Base-by-base conservation (phyloP, 495 filamentous ascomycete species). In the Filosporella fistucella region DNA sequence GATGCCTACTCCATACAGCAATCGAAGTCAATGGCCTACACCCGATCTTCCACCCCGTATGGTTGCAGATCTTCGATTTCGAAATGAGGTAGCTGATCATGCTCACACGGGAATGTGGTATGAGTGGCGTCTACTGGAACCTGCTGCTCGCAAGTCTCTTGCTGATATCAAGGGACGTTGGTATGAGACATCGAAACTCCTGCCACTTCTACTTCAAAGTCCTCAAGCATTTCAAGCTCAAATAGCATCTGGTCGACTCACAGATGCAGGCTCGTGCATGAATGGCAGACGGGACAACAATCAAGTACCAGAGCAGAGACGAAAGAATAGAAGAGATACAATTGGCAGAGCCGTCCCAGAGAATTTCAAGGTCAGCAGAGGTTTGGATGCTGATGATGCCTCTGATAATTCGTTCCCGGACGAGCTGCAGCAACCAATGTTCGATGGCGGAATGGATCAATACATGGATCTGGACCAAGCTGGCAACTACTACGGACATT, bases 81-180 rank as follows among this genome's bases (percentile, higher is more conserved):
- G 74, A 22, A 80, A 78, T 46, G 55, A 58, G 20, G 54, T 61
- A 32, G 69, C 70, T n/a, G 58, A 66, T 39, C 56, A 61, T 1
- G 57, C 60, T 8, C 60, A 63, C 24, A 55, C 60, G 25, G 50
- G 49, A 0, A 49, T 63, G 7, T 68, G 55, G 29, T 74, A 66
- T 57, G 55, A 58, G 9, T 78, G 73, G 74, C 66, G 68, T 37
- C 54, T 77, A 20, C 45, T 64, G 1, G 52, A 65, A 22, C 39
- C 60, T 7, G 50, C 54, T 25, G 42, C 55, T 18, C 63, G 52
- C 18, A 54, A 70, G 49, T 59, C 57, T 4, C 54, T 82, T 2
- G 56, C 61, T n/a, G 74, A 81, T 25, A 60, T 84, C 54, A 81
- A 80, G 54, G 79, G 80, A 5, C 67, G 80, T 12, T 84, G 80